phyloP scores from a whole-genome alignment of 495 filamentous ascomycete species.

The Pseudomonodictys pantanalensis region DNA sequence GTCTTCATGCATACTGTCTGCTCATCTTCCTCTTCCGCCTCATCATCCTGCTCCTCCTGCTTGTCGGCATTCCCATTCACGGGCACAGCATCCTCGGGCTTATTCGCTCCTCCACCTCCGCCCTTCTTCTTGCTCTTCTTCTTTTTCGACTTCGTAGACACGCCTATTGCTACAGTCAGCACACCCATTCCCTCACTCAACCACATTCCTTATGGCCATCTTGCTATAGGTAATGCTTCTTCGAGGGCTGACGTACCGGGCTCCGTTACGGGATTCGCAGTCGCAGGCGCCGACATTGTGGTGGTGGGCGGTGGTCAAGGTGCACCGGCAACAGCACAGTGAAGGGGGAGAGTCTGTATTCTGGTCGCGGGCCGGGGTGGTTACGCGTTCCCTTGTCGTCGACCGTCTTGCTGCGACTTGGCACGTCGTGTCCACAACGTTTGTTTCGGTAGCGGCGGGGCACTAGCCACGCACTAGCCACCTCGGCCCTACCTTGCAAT shows the following conservation, averaged over 20 bases:
- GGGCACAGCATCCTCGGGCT: conserved; percentile 26
- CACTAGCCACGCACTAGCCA: too few species aligned
- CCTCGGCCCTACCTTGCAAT: too few species aligned
- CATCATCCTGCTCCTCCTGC: conserved; percentile 32
- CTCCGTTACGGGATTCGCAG: too few species aligned
- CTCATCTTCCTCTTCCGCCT: conserved; percentile 35
- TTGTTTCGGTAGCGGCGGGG: too few species aligned
- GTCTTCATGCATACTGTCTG: conserved; percentile 25
- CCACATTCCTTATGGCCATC: not conserved
- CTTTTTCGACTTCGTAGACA: conserved; percentile 37
- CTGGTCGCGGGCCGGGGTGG: too few species aligned
- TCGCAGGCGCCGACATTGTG: too few species aligned
- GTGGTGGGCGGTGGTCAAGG: too few species aligned
- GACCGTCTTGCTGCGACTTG: too few species aligned
- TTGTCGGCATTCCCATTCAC: conserved; percentile 13
- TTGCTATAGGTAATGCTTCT: not conserved
- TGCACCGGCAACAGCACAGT: too few species aligned
- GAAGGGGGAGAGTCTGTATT: too few species aligned
- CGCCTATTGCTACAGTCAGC: conserved; percentile 9
- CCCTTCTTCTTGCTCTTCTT: conserved; percentile 43
- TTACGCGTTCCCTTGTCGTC: too few species aligned
- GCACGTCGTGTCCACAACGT: too few species aligned
- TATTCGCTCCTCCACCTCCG: conserved; percentile 22
- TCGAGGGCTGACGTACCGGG: not conserved
- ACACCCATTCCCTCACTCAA: not conserved